Evolutionary conservation across 2,329 filamentous ascomycete genomes (phyloP), one percentile per base, ranked within the genome.

Genomic region (Fusarium xyrophilum): DNA sequence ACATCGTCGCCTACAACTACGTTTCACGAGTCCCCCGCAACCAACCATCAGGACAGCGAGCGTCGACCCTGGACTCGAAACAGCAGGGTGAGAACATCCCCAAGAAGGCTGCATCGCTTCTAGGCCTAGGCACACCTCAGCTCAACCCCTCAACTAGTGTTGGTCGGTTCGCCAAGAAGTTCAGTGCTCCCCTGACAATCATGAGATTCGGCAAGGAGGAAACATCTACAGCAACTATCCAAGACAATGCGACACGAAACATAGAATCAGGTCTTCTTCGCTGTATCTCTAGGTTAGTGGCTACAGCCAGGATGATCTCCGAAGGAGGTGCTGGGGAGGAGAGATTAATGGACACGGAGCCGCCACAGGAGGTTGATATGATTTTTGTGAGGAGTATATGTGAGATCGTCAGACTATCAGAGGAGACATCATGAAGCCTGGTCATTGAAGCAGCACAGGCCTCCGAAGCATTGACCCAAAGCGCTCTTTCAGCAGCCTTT

Each of bases 1-100:
- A 89, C 69, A 79, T 88, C 12, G 76, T 88, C 7, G 86, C 84
- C 0, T 88, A 86, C 75, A 88, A 88, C 75, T 88, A 88, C 76
- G 78, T 88, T 50, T 77, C 76, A n/a, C 73, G 79, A 38, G 71
- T 77, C 28, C 71, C 73, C 33, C 66, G 72, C 60, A 63, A 58
- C 51, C 65, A 76, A 11, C 47, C 70, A 11, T 56, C 70, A 14
- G 60, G 60, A 27, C 64, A 59, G 11, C 70, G 67, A 35, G 44
- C 33, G 17, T 64, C 57, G 21, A 71, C 47, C 11, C 38, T 54
- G 5, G 69, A 58, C 48, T 60, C 63, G 10, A 71, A 75, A 30
- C 74, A 71, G 2, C 73, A 73, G 48, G 63, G 69, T 62, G 77
- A 77, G 13, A 76, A 79, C 23, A 81, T 85, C 42, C 83, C 83